Conservation (phyloP, 192 early-diverging fungal genomes). For the Phlyctochytrium arcticum region DNA sequence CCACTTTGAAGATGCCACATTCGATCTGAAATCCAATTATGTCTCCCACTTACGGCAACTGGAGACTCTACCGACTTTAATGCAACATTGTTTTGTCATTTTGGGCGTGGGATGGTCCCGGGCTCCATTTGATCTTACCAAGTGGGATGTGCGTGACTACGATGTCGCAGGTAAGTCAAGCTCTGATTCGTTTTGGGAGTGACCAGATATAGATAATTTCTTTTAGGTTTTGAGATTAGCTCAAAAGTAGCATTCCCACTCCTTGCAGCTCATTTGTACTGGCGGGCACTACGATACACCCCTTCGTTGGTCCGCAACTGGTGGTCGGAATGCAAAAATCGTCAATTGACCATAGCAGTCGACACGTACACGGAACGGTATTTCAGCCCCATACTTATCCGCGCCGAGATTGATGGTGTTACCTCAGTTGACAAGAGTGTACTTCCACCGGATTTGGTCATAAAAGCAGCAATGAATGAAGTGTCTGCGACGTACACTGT, state of each 20-base stretch:
- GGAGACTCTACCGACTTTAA: conserved; percentile 47
- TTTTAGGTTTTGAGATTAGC: conserved; percentile 8
- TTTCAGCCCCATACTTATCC: conserved; percentile 61
- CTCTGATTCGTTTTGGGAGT: background rate
- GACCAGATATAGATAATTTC: background rate
- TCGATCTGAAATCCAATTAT: conserved; percentile 38
- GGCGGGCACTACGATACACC: conserved; percentile 50
- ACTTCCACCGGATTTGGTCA: conserved; percentile 52
- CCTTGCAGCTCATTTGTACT: conserved; percentile 73
- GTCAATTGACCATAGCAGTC: conserved; percentile 68
- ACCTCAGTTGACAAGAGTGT: conserved; percentile 39
- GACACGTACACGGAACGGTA: conserved; percentile 73
- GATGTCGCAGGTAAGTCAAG: conserved; percentile 47
- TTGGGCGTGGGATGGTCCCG: conserved; percentile 56
- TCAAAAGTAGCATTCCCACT: conserved; percentile 56
- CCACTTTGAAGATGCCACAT: conserved; percentile 69
- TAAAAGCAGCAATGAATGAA: conserved; percentile 66
- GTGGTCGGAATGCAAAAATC: conserved; percentile 77
- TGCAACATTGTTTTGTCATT: conserved; percentile 61
- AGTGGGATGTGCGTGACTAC: conserved; percentile 65
- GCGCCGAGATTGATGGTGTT: conserved; percentile 57
- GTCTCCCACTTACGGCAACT: conserved; percentile 53
- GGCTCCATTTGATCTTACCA: conserved; percentile 59
- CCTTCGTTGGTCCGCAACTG: conserved; percentile 72
- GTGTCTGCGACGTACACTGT: conserved; percentile 66